Conservation (phyloP, 2,329 filamentous ascomycete species). For the Neobulgaria alba region DNA sequence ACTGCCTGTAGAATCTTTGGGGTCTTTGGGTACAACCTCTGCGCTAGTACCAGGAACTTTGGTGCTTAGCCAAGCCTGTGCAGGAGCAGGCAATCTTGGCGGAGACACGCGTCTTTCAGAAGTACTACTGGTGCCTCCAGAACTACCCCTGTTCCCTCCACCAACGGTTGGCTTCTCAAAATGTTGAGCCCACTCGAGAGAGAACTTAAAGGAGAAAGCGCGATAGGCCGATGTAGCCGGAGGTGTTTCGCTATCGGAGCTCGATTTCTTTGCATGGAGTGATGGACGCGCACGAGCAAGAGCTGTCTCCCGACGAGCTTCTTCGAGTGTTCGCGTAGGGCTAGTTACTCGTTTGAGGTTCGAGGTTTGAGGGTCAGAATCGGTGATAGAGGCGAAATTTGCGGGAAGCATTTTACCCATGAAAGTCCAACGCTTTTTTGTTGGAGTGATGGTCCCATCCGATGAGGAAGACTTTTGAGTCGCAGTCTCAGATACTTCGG, state of each 20-base stretch:
- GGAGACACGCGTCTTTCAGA: conserved; percentile 53
- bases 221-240: conserved; percentile 35
- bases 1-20: conserved; percentile 11
- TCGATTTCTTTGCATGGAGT: conserved; percentile 42
- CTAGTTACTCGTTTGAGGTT: conserved; percentile 3
- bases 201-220: conserved; percentile 65
- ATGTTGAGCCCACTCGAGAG: conserved; percentile 53
- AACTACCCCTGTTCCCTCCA: conserved; percentile 1
- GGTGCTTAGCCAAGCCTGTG: conserved; percentile 53
- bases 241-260: conserved; percentile 46
- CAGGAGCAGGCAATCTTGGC: conserved; percentile 61
- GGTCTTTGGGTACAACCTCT: conserved; percentile 22
- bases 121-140: conserved; percentile 6
- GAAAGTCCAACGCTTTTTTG: conserved; percentile 54
- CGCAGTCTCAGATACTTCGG: conserved; percentile 10
- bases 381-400: conserved; percentile 24
- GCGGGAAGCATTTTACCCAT: conserved; percentile 54
- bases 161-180: conserved; percentile 29
- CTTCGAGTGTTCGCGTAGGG: conserved; percentile 40
- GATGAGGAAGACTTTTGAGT: conserved; percentile 11
- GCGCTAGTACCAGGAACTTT: conserved; percentile 19
- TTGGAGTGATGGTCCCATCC: conserved; percentile 16
- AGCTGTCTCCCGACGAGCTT: conserved; percentile 41
- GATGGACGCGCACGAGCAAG: conserved; percentile 32
- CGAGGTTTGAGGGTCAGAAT: conserved; percentile 3